These are phyloP conservation scores for Colletotrichum tamarilloi DNA, from an alignment of 2,329 filamentous ascomycete species.

Conservation along the genomic window DNA sequence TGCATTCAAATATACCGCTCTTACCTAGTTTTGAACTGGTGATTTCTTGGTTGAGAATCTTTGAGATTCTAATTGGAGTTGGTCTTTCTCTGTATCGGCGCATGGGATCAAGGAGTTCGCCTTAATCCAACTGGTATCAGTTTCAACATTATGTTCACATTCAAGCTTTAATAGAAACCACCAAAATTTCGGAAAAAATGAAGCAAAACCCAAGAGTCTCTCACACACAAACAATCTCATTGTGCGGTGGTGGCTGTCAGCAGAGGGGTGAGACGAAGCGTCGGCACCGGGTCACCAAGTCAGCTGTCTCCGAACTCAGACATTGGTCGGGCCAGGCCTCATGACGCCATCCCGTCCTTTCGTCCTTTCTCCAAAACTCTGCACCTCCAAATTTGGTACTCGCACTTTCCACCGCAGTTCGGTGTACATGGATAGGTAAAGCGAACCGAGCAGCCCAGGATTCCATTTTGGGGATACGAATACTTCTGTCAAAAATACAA, in stretches of 20 bases:
- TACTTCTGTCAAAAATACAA: not conserved
- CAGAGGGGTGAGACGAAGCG: not conserved
- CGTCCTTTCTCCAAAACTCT: not conserved
- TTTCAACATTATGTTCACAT: too few relatives aligned
- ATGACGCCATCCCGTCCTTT: constrained; percentile 8
- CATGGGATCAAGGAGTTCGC: too few relatives aligned
- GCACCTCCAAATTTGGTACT: not conserved
- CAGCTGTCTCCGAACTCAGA: constrained; percentile 21
- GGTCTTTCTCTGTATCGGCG: too few relatives aligned
- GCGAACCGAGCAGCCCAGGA: not conserved
- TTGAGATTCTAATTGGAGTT: too few relatives aligned
- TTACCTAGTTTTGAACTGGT: too few relatives aligned
- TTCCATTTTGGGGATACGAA: not conserved
- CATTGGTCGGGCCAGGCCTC: constrained; percentile 6
- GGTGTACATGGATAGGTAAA: too few relatives aligned
- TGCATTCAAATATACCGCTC: too few relatives aligned
- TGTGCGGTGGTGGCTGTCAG: not conserved
- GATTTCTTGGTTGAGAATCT: too few relatives aligned
- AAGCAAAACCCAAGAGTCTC: too few relatives aligned
- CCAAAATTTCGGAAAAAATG: too few relatives aligned
- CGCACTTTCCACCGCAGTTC: not conserved
- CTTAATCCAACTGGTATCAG: too few relatives aligned
- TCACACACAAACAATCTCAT: not conserved
- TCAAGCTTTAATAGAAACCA: too few relatives aligned
- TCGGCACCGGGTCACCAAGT: constrained; percentile 11